phyloP scores from a whole-genome alignment of 2,329 filamentous ascomycete genomes.

The Stemphylium beticola region DNA sequence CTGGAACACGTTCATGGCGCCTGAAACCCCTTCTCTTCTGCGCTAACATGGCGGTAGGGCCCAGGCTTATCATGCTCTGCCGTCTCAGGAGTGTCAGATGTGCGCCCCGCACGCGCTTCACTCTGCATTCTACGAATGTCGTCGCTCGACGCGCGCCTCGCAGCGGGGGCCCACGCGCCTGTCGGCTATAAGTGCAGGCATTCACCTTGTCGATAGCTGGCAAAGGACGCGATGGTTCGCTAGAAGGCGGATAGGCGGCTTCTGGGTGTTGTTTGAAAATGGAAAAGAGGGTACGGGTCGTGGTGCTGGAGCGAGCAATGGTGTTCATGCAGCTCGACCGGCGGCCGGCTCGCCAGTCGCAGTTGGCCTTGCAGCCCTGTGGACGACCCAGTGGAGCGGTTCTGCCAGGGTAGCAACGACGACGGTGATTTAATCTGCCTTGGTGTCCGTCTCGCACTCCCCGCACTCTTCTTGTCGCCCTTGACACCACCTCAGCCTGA shows the following conservation, averaged over 20 bases:
- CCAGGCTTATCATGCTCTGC: conserved; percentile 4
- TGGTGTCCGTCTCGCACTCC: conserved; percentile 14
- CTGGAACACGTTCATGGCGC: conserved; percentile 8
- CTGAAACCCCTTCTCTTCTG: conserved; percentile 7
- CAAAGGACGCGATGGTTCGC: conserved; percentile 1
- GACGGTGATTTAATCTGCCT: conserved; percentile 30
- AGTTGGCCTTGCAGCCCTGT: conserved; percentile 21
- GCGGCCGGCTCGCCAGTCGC: conserved; percentile 12
- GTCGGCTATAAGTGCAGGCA: conserved; percentile 6
- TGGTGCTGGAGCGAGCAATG: conserved; percentile 3
- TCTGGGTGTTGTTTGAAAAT: conserved; percentile 6
- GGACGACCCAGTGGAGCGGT: conserved; percentile 29
- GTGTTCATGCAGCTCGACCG: conserved; percentile 17
- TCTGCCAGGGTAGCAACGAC: conserved; percentile 28
- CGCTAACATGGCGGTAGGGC: conserved; percentile 5
- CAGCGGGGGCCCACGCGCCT: conserved; percentile 5
- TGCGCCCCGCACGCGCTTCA: conserved; percentile 12
- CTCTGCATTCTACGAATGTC: conserved; percentile 8
- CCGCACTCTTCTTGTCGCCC: conserved; percentile 29
- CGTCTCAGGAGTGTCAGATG: conserved; percentile 13
- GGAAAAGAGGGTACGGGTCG: not conserved
- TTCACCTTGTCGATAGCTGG: conserved; percentile 1
- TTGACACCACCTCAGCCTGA: conserved; percentile 15
- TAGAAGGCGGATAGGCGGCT: conserved; percentile 4
- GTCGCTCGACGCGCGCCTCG: conserved; percentile 4